phyloP scores from a whole-genome alignment of 805 yeast genomes.

The Kuraishia piskuri region DNA sequence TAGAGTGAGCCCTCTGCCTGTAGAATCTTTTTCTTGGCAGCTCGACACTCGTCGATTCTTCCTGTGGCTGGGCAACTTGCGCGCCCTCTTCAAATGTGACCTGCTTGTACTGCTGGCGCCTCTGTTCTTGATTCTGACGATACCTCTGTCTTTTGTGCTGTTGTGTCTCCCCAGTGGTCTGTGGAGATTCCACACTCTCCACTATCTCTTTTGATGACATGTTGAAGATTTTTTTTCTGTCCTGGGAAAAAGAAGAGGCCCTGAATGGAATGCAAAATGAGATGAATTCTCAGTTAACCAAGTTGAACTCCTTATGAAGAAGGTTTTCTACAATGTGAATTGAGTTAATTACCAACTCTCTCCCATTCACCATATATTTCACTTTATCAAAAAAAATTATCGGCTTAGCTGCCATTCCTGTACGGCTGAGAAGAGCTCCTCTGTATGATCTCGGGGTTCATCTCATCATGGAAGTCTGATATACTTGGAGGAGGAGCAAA shows the following conservation, averaged over 20 bases:
- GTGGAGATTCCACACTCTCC: neutral
- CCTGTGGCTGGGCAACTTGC: slow-evolving; percentile 9
- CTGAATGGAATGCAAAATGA: too few species aligned
- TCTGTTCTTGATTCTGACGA: slow-evolving; percentile 36
- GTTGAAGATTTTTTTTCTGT: too few species aligned
- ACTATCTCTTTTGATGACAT: neutral
- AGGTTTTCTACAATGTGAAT: neutral
- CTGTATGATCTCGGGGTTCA: neutral
- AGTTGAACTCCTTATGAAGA: too few species aligned
- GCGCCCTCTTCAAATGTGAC: slow-evolving; percentile 30
- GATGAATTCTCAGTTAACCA: too few species aligned
- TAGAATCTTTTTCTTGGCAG: slow-evolving; percentile 82
- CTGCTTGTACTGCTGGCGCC: slow-evolving; percentile 34
- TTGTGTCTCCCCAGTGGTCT: neutral
- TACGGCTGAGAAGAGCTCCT: neutral
- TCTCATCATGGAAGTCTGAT: neutral
- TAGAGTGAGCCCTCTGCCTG: slow-evolving; percentile 95
- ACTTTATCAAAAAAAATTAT: neutral
- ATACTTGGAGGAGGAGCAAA: too few species aligned
- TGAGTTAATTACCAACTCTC: neutral
- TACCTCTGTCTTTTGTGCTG: slow-evolving; percentile 37
- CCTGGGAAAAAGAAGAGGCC: too few species aligned
- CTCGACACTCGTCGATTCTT: slow-evolving; percentile 23
- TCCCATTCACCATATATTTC: neutral
- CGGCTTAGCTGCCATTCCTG: neutral